A percentile compares a stretch with the other conserved stretches of the same genome.
These are phyloP conservation scores for Penicillium corylophilum DNA, from an alignment of 2,329 filamentous ascomycete genomes.

Conservation along the genomic window DNA sequence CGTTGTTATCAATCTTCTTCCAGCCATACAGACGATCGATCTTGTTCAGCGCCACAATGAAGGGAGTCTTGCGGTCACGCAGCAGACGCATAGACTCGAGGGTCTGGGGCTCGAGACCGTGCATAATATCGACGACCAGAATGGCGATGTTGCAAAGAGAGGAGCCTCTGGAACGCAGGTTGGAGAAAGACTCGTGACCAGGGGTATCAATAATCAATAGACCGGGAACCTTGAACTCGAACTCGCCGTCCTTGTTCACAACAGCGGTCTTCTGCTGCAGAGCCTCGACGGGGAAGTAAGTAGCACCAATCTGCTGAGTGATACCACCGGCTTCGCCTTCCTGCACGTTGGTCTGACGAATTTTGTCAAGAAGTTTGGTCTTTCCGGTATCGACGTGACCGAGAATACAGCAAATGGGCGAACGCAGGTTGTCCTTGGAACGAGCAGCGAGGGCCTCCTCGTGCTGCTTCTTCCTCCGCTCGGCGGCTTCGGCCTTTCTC, in stretches of 20 bases:
- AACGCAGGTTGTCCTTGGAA: slow-evolving; percentile 91
- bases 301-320: slow-evolving; percentile 98
- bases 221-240: slow-evolving; percentile 97
- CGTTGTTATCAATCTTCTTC: slow-evolving; percentile 99
- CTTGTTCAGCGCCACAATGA: slow-evolving; percentile 99
- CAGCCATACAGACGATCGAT: slow-evolving; percentile 99
- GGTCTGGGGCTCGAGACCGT: slow-evolving; percentile 95
- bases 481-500: slow-evolving; percentile 83
- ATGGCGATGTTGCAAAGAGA: slow-evolving; percentile 99
- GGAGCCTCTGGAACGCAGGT: slow-evolving; percentile 92
- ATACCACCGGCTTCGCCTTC: slow-evolving; percentile 99
- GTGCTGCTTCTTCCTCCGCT: slow-evolving; percentile 83
- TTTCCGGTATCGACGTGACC: slow-evolving; percentile 99
- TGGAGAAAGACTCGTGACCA: slow-evolving; percentile 99
- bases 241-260: slow-evolving; percentile 83
- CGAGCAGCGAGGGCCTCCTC: slow-evolving; percentile 87
- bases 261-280: slow-evolving; percentile 89
- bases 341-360: slow-evolving; percentile 97
- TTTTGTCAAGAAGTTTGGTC: slow-evolving; percentile 98
- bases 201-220: slow-evolving; percentile 96
- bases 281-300: slow-evolving; percentile 95
- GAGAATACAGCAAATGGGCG: slow-evolving; percentile 98
- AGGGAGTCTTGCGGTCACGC: slow-evolving; percentile 90
- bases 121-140: slow-evolving; percentile 98
- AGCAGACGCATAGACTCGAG: slow-evolving; percentile 95